Percentiles rank a stretch among this genome's conserved stretches.
Evolutionary conservation across 306 rosid genomes (phyloP).

Genomic region (Mimosa pudica): DNA sequence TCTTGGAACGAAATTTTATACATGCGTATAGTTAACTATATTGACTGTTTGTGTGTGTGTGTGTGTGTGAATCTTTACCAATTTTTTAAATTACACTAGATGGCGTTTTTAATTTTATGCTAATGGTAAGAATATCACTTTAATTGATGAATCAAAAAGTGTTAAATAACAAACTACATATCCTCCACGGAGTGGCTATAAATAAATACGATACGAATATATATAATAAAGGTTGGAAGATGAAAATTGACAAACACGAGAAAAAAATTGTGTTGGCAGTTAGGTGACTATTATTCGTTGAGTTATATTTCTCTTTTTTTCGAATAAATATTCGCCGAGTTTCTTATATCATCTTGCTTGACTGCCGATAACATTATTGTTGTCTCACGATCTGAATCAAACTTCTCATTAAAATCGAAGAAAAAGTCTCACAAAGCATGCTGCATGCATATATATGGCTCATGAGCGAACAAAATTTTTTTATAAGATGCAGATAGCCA

Average conservation of each 20-base stretch:
- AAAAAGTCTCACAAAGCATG: neutral
- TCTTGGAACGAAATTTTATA: neutral
- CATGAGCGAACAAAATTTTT: neutral
- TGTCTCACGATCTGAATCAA: neutral
- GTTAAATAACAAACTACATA: no score
- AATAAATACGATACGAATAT: no score
- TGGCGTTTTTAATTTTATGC: neutral
- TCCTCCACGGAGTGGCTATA: no score
- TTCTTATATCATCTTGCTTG: conserved; percentile 26
- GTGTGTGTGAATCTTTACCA: neutral
- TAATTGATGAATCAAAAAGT: no score
- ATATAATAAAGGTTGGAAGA: no score
- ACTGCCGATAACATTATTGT: neutral
- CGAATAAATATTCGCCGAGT: neutral
- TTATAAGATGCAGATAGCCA: neutral
- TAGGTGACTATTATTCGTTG: no score
- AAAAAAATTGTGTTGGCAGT: neutral
- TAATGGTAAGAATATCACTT: neutral
- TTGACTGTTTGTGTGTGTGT: no score
- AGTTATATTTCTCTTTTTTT: no score
- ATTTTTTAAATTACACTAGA: neutral
- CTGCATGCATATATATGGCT: neutral
- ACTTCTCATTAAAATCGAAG: neutral
- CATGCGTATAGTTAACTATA: no score
- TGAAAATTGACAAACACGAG: neutral